phyloP scores from a whole-genome alignment of 306 rosid species.

The Quercus gilva region DNA sequence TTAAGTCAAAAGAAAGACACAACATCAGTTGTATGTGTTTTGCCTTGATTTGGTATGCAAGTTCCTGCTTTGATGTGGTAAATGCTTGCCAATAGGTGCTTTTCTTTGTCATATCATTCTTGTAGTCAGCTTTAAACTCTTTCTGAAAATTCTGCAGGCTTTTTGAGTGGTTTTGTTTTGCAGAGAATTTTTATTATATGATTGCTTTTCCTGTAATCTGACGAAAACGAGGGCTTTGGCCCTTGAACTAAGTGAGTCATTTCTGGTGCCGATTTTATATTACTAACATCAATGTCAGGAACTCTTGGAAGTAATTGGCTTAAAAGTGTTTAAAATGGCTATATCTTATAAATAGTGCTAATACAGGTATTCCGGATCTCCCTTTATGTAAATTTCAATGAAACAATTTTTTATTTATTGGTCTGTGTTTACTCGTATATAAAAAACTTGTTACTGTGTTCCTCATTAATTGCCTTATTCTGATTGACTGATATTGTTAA shows the following conservation, averaged over 20 bases:
- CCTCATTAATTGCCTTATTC: too few relatives aligned
- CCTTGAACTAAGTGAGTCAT: slow-evolving; percentile 7
- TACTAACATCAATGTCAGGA: not conserved
- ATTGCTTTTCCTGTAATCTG: slow-evolving; percentile 22
- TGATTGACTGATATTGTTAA: too few relatives aligned
- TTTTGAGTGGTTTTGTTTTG: slow-evolving; percentile 18
- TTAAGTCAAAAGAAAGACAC: slow-evolving; percentile 9
- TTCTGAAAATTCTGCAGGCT: slow-evolving; percentile 1
- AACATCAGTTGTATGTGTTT: slow-evolving; percentile 15
- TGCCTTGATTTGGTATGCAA: slow-evolving; percentile 19
- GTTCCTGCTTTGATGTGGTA: slow-evolving; percentile 24
- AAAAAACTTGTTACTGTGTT: too few relatives aligned
- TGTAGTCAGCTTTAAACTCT: slow-evolving; percentile 4
- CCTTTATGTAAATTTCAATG: not conserved
- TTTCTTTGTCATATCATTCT: slow-evolving; percentile 21
- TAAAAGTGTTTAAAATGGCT: not conserved
- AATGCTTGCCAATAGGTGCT: slow-evolving; percentile 29
- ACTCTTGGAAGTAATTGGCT: not conserved
- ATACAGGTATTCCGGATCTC: not conserved
- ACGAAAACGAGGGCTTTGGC: slow-evolving; percentile 17
- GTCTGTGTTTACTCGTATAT: too few relatives aligned
- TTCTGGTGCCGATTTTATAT: not conserved
- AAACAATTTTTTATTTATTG: not conserved
- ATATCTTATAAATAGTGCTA: not conserved
- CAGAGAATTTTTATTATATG: slow-evolving; percentile 11